Base-by-base conservation (phyloP, 139 green algal species). In the Picochlorum sp. region DNA sequence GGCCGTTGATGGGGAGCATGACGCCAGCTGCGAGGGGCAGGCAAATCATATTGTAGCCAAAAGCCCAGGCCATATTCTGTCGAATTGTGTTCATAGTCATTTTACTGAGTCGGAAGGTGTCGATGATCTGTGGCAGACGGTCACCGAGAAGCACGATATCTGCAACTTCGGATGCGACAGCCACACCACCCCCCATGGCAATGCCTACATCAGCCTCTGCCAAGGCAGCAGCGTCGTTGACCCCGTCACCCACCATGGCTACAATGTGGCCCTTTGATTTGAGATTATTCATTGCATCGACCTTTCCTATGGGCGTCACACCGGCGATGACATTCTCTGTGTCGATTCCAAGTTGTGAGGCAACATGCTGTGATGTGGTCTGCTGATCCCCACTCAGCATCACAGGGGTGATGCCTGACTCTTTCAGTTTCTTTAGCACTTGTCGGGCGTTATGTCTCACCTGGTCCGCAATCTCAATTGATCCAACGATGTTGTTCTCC, bases 191-290 rank as follows among this genome's bases (percentile, higher is more conserved):
- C 4, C 80, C 86, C 85, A 96, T 92, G 3, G 89, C 89, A 23
- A 96, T 86, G 60, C 89, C 89, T 2, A 96, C 89, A 62, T 96
- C 66, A 2, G 89, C 86, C 58, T 76, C 61, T 9, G 89, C 89
- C 31, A 96, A 82, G 6, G 89, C 88, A 2, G 81, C 84, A 5
- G 89, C 86, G 70, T 96, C 89, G 59, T 96, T 96, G 49, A 96
- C 77, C 31, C 89, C 89, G 54, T 96, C 89, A 2, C 89, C 89
- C 18, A 96, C 85, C 89, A 96, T 94, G 16, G 83, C 86, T 45
- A 96, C 89, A 14, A 26, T 49, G 49, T 34, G 28, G 1, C 79
- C 87, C n/a, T 60, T 4, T 1, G 60, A 54, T 64, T 78, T 74
- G 55, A 94, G 76, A 49, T 55, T 20, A 60, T 79, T 64, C 62